phyloP scores from a whole-genome alignment of 2,329 filamentous ascomycete species.

The Claviceps monticola region DNA sequence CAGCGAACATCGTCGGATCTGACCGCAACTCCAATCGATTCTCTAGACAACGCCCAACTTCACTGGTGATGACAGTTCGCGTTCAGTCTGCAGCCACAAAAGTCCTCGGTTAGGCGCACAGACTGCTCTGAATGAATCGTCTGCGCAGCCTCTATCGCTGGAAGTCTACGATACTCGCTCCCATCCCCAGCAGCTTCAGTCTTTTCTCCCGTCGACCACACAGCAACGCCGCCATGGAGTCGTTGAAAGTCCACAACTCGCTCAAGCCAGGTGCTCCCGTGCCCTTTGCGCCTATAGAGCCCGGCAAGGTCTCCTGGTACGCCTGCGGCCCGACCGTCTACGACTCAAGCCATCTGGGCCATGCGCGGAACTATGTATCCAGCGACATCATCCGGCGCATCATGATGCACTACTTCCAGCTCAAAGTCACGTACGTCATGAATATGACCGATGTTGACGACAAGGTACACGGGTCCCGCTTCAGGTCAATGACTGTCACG shows the following conservation, averaged over 20 bases:
- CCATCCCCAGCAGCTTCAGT: conserved; percentile 14
- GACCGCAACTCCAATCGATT: not conserved
- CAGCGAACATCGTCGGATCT: not conserved
- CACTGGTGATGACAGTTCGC: conserved; percentile 7
- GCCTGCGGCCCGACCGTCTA: conserved; percentile 80
- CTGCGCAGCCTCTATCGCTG: conserved; percentile 18
- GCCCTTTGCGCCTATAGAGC: conserved; percentile 59
- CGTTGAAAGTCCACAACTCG: conserved; percentile 68
- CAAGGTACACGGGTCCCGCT: conserved; percentile 34
- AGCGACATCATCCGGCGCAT: conserved; percentile 81
- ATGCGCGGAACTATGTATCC: conserved; percentile 81
- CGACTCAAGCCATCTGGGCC: conserved; percentile 68
- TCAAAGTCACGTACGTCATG: conserved; percentile 77
- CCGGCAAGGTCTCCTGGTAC: conserved; percentile 68
- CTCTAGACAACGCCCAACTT: not conserved
- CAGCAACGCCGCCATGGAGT: conserved; percentile 30
- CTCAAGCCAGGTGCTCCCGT: conserved; percentile 58
- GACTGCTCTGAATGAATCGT: conserved; percentile 21
- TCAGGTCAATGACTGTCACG: not conserved
- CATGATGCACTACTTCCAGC: conserved; percentile 69
- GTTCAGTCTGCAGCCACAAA: conserved; percentile 7
- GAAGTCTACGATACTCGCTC: conserved; percentile 13
- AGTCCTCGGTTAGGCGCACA: not conserved
- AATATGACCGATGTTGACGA: conserved; percentile 82
- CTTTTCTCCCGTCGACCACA: conserved; percentile 17